A percentile compares a stretch with the other conserved stretches of the same genome.
These are phyloP conservation scores for Microbotryum silenes-acaulis DNA, from an alignment of 1,284 basidiomycete genomes.

Conservation along the genomic window DNA sequence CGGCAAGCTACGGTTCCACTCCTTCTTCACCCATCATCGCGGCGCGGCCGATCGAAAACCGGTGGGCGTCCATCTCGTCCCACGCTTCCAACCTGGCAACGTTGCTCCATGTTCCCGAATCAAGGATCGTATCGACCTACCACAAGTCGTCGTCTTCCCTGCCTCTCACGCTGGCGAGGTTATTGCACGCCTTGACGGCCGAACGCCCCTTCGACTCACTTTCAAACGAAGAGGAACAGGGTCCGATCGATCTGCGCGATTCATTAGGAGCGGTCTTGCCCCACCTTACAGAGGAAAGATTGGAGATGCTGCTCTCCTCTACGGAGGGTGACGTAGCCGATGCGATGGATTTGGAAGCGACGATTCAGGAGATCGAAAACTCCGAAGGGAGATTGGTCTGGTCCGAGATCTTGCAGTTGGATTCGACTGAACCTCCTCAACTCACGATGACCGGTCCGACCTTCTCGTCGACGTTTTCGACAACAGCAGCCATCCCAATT, in stretches of 20 bases:
- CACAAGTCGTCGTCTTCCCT: conserved; percentile 16
- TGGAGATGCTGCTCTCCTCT: conserved; percentile 11
- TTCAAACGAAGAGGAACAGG: not conserved
- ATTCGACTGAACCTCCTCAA: not conserved
- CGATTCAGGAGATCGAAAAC: conserved; percentile 14
- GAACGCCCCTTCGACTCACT: conserved; percentile 20
- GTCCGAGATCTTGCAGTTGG: conserved; percentile 9
- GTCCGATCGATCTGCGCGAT: conserved; percentile 9
- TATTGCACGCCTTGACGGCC: conserved; percentile 14
- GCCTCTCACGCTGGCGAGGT: conserved; percentile 14
- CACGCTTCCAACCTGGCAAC: conserved; percentile 18
- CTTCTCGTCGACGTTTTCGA: not conserved
- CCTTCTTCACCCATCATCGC: not conserved
- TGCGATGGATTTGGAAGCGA: conserved; percentile 24
- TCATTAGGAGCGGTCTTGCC: conserved; percentile 11
- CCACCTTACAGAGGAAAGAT: not conserved
- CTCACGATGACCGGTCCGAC: too few species aligned
- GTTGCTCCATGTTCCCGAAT: conserved; percentile 14
- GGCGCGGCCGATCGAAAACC: not conserved
- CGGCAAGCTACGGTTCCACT: not conserved
- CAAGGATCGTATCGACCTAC: conserved; percentile 17
- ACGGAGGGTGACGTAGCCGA: conserved; percentile 25
- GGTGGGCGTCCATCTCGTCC: conserved; percentile 23
- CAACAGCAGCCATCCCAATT: not conserved
- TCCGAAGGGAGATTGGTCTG: conserved; percentile 13